Percentiles rank a stretch among this genome's conserved stretches.
These are phyloP conservation scores for Corymbia calophylla DNA, from an alignment of 441 rosid species.

Conservation along the genomic window DNA sequence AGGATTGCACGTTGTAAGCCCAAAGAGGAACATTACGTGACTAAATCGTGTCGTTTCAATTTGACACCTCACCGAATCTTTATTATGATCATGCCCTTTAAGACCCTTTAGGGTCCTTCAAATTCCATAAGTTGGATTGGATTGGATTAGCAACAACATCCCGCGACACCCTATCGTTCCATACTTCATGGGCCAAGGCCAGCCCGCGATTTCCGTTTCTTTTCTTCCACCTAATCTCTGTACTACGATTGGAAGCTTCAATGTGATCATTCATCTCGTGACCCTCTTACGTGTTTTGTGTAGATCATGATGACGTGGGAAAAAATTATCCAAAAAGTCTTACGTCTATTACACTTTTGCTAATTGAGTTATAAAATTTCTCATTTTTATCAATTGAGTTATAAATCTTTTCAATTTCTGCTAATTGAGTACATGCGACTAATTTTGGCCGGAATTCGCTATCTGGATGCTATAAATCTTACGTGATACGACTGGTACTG, in stretches of 20 bases:
- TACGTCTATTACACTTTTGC: neutral
- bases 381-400: too few species aligned
- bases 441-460: too few species aligned
- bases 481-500: rapidly evolving
- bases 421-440: neutral
- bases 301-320: neutral
- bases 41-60: constrained; percentile 1
- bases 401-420: too few species aligned
- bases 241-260: neutral
- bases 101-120: neutral
- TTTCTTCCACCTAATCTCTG: neutral
- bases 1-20: neutral
- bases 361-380: too few species aligned
- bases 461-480: too few species aligned
- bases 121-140: neutral
- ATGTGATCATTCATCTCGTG: neutral
- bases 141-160: neutral
- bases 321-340: too few species aligned
- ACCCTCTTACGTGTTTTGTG: neutral
- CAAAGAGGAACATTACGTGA: constrained; percentile 1
- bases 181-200: neutral
- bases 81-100: neutral
- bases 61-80: neutral
- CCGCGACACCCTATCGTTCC: neutral
- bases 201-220: neutral